phyloP scores from a whole-genome alignment of 345 rosid genomes.

The Salix dunnii region DNA sequence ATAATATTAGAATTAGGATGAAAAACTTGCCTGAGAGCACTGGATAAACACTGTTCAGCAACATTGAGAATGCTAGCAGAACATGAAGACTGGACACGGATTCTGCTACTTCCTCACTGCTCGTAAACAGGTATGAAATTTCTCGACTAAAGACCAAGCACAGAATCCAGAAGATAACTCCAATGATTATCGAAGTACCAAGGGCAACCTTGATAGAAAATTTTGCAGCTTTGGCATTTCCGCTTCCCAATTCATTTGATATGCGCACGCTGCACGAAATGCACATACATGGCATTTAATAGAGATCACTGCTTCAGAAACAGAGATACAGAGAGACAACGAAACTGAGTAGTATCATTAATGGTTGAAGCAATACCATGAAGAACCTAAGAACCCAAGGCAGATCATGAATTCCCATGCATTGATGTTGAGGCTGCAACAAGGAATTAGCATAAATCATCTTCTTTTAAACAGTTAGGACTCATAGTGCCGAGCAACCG shows the following conservation, averaged over 20 bases:
- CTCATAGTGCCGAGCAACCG: conserved; percentile 47
- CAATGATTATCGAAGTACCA: conserved; percentile 19
- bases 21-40: conserved; percentile 29
- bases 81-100: conserved; percentile 33
- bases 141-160: conserved; percentile 30
- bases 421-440: conserved; percentile 38
- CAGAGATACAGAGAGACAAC: no score
- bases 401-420: conserved; percentile 37
- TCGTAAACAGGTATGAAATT: conserved; percentile 33
- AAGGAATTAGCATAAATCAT: no score
- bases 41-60: conserved; percentile 41
- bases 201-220: conserved; percentile 36
- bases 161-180: conserved; percentile 26
- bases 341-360: no score
- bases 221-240: conserved; percentile 33
- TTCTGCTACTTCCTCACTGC: conserved; percentile 25
- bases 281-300: no score
- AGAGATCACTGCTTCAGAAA: no score
- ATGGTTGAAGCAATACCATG: conserved; percentile 19
- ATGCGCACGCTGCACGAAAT: conserved; percentile 39
- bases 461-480: no score
- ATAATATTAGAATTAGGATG: no score
- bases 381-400: conserved; percentile 33
- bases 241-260: conserved; percentile 47
- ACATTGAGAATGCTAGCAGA: conserved; percentile 35